Conservation (phyloP, 2,329 filamentous ascomycete genomes). For the Geosmithia putterillii region DNA sequence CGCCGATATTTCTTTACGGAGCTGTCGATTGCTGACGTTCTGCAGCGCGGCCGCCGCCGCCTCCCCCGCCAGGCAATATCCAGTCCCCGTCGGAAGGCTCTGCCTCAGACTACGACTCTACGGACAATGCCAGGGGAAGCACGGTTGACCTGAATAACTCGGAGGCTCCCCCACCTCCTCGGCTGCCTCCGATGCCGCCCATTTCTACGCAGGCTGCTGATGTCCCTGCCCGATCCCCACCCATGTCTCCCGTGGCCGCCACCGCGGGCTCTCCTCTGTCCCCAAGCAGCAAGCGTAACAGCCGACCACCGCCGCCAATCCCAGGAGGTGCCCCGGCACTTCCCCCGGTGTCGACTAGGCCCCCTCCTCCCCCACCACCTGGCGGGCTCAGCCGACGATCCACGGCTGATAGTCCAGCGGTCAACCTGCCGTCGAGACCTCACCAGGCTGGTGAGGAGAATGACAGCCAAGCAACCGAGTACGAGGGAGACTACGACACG, state of each 20-base stretch:
- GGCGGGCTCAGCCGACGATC: constrained; percentile 41
- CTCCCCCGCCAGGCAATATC: constrained; percentile 36
- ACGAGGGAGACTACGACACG: constrained; percentile 96
- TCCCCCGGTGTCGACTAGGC: constrained; percentile 40
- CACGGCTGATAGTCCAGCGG: constrained; percentile 37
- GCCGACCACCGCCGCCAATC: constrained; percentile 47
- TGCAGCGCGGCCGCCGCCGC: constrained; percentile 42
- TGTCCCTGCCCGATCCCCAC: constrained; percentile 16
- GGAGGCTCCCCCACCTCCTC: neutral
- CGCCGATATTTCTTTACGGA: neutral
- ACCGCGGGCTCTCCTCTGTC: constrained; percentile 3
- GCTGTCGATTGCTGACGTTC: neutral
- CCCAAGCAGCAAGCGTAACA: constrained; percentile 36
- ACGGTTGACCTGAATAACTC: constrained; percentile 28
- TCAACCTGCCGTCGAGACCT: constrained; percentile 28
- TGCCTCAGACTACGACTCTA: constrained; percentile 77
- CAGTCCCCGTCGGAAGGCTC: constrained; percentile 66
- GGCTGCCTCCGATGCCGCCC: constrained; percentile 24
- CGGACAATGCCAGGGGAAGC: constrained; percentile 26
- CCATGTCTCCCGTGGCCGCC: constrained; percentile 30
- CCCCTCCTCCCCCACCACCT: constrained; percentile 53
- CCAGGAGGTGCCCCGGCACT: constrained; percentile 38
- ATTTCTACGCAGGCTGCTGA: neutral
- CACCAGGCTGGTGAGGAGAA: constrained; percentile 45
- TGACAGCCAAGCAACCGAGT: constrained; percentile 76